phyloP scores from a whole-genome alignment of 352 stramenopile genomes.

The Globisporangium iwayamae region DNA sequence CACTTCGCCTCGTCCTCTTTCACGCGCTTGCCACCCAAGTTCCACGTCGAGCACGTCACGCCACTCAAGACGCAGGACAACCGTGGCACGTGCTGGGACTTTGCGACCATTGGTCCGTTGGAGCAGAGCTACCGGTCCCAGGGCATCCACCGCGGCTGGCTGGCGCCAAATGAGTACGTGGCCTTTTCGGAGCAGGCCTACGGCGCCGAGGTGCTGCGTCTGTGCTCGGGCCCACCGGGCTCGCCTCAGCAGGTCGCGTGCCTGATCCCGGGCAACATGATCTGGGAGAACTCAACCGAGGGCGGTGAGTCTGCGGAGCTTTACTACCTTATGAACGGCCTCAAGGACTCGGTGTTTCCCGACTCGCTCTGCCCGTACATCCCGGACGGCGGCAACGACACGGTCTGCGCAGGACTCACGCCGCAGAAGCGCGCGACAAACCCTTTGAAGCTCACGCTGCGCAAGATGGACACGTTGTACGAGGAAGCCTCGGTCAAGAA shows the following conservation, averaged over 20 bases:
- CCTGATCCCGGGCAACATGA: slow-evolving; percentile 52
- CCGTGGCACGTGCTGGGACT: slow-evolving; percentile 70
- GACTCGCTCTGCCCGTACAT: slow-evolving; percentile 47
- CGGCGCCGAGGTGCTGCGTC: slow-evolving; percentile 50
- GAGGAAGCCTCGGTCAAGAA: slow-evolving; percentile 40
- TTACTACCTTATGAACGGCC: slow-evolving; percentile 46
- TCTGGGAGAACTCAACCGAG: slow-evolving; percentile 69
- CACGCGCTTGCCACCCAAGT: slow-evolving; percentile 44
- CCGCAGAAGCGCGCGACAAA: slow-evolving; percentile 36
- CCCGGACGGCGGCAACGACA: slow-evolving; percentile 40
- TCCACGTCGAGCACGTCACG: slow-evolving; percentile 46
- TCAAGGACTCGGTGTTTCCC: slow-evolving; percentile 53
- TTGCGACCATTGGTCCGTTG: slow-evolving; percentile 55
- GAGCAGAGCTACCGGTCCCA: slow-evolving; percentile 67
- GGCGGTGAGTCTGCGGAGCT: slow-evolving; percentile 45
- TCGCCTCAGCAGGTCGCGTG: slow-evolving; percentile 60
- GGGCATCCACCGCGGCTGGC: slow-evolving; percentile 47
- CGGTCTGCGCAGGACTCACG: slow-evolving; percentile 36
- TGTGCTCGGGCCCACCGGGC: slow-evolving; percentile 41
- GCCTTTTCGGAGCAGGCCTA: slow-evolving; percentile 65
- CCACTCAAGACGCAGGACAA: slow-evolving; percentile 70
- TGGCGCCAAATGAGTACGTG: slow-evolving; percentile 50
- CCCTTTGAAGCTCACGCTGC: slow-evolving; percentile 40
- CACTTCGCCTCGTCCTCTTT: slow-evolving; percentile 13
- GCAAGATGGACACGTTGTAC: slow-evolving; percentile 44